Conservation (phyloP, 495 filamentous ascomycete genomes). For the Diplogelasinospora grovesii region DNA sequence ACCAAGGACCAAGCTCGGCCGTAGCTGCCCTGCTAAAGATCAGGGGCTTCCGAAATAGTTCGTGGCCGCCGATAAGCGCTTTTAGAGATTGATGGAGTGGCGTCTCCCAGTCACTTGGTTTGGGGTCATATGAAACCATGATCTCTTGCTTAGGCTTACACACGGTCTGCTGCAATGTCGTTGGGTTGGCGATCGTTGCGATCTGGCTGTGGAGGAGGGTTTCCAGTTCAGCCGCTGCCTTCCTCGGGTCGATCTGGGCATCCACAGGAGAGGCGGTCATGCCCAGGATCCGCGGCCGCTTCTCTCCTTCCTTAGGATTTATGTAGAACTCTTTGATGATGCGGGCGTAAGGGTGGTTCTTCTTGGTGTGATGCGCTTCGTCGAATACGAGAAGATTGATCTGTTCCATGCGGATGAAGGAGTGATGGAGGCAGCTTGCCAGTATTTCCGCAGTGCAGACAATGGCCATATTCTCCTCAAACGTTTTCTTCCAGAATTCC, state of each 20-base stretch:
- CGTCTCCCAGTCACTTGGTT: conserved; percentile 53
- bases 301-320: conserved; percentile 26
- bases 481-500: conserved; percentile 61
- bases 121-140: conserved; percentile 49
- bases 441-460: conserved; percentile 92
- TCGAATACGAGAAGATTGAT: conserved; percentile 95
- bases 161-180: conserved; percentile 53
- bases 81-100: conserved; percentile 53
- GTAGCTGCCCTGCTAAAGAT: conserved; percentile 49
- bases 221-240: conserved; percentile 74
- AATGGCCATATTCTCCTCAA: conserved; percentile 72
- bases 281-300: conserved; percentile 76
- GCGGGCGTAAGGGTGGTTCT: conserved; percentile 83
- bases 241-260: conserved; percentile 60
- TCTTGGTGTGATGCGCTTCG: conserved; percentile 95
- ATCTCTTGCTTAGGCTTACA: conserved; percentile 52
- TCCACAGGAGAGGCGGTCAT: conserved; percentile 99
- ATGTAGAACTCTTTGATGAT: conserved; percentile 86
- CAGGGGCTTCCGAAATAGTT: conserved; percentile 53
- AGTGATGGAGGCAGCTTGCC: conserved; percentile 67
- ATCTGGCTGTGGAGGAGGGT: conserved; percentile 71
- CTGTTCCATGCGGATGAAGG: conserved; percentile 71
- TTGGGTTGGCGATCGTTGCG: conserved; percentile 66
- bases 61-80: conserved; percentile 48
- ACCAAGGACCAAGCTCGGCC: conserved; percentile 76